A percentile compares a stretch with the other conserved stretches of the same genome.
Conservation (phyloP, 2,329 filamentous ascomycete species). For the Alternaria arbusti region DNA sequence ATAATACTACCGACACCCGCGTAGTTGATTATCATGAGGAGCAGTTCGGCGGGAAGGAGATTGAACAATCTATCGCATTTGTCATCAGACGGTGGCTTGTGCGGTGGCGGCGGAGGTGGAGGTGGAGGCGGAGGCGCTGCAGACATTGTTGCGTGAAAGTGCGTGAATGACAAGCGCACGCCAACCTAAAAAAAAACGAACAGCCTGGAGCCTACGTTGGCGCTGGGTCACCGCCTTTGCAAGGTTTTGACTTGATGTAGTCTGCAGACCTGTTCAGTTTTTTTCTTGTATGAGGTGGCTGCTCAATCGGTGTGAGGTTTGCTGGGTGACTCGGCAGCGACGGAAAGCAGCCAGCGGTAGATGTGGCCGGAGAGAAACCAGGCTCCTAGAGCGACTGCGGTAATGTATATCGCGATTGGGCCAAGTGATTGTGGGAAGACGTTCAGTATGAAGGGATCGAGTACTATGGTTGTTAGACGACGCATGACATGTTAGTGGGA, state of each 20-base stretch:
- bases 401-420: constrained; percentile 73
- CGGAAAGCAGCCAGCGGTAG: constrained; percentile 38
- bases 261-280: not conserved
- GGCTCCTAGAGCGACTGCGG: constrained; percentile 62
- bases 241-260: not conserved
- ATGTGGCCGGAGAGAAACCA: constrained; percentile 59
- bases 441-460: constrained; percentile 86
- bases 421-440: constrained; percentile 78
- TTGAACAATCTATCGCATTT: constrained; percentile 35
- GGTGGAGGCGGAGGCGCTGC: constrained; percentile 26
- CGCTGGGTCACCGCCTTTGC: too few species aligned
- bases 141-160: constrained; percentile 24
- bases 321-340: constrained; percentile 21
- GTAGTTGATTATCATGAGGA: constrained; percentile 53
- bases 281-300: not conserved
- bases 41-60: constrained; percentile 54
- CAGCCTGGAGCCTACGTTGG: too few species aligned
- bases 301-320: constrained; percentile 45
- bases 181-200: too few species aligned
- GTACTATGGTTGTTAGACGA: constrained; percentile 57
- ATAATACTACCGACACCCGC: constrained; percentile 52
- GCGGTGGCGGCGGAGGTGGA: constrained; percentile 21
- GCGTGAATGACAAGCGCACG: too few species aligned
- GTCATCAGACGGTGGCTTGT: constrained; percentile 6
- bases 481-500: not conserved